Conservation (phyloP, 441 rosid species). For the Populus hybrid region DNA sequence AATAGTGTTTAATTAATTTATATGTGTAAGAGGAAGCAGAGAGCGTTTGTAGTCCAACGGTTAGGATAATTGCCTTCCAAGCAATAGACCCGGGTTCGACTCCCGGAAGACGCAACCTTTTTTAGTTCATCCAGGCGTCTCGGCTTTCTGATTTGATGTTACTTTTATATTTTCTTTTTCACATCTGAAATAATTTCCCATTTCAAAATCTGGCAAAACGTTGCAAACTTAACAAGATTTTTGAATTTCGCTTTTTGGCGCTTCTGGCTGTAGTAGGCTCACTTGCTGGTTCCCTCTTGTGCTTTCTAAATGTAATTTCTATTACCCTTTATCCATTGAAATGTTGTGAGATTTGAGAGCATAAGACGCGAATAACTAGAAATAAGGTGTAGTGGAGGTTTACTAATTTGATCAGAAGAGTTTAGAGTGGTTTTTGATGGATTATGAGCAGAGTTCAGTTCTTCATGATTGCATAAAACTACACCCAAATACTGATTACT, state of each 20-base stretch:
- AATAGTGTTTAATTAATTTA: rapidly evolving
- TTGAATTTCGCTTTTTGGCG: slow-evolving; percentile 82
- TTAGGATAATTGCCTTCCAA: slow-evolving; percentile 98
- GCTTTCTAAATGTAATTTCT: slow-evolving; percentile 72
- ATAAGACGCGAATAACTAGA: neutral
- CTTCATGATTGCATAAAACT: no score
- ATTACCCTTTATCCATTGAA: neutral
- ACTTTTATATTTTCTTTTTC: no score
- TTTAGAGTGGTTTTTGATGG: neutral
- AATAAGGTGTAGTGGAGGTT: neutral
- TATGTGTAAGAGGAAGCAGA: rapidly evolving
- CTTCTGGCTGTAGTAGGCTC: slow-evolving; percentile 81
- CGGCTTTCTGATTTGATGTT: no score
- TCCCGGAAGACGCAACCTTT: slow-evolving; percentile 75
- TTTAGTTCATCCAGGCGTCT: no score
- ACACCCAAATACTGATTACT: no score
- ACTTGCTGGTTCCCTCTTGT: slow-evolving; percentile 70
- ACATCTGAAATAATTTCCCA: no score
- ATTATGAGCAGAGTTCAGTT: no score
- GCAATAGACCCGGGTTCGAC: slow-evolving; percentile 99
- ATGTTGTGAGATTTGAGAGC: neutral
- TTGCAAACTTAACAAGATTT: slow-evolving; percentile 18
- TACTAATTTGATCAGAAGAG: neutral
- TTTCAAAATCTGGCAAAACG: no score
- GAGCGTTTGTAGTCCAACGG: slow-evolving; percentile 96